Conservation (phyloP, 1,284 basidiomycete species). For the Jaminaea rosea region DNA sequence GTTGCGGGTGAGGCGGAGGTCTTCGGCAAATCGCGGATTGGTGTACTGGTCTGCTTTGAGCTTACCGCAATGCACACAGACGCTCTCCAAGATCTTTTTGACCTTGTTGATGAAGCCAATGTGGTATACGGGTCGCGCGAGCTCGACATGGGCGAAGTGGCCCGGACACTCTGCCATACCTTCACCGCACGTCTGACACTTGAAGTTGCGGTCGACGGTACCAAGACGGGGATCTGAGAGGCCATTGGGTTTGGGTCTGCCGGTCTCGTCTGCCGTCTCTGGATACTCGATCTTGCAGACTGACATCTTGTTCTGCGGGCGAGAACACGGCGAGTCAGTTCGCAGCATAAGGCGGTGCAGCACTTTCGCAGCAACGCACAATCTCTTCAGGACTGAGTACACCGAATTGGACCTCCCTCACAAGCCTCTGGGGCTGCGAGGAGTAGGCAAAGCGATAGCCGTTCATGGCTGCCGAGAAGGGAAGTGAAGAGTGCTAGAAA, state of each 20-base stretch:
- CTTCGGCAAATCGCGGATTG: constrained; percentile 38
- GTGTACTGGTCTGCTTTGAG: constrained; percentile 69
- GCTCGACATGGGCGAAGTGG: constrained; percentile 97
- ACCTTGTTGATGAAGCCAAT: constrained; percentile 97
- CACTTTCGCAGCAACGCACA: constrained; percentile 30
- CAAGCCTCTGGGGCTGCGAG: constrained; percentile 68
- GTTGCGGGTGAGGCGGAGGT: constrained; percentile 33
- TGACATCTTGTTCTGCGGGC: constrained; percentile 74
- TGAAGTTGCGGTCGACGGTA: constrained; percentile 96
- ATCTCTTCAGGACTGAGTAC: constrained; percentile 99
- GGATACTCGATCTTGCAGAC: constrained; percentile 97
- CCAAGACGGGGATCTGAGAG: constrained; percentile 97
- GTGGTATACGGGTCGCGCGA: constrained; percentile 90
- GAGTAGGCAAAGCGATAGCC: constrained; percentile 59
- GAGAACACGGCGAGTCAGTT: not conserved
- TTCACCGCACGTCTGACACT: constrained; percentile 96
- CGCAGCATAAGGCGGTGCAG: not conserved
- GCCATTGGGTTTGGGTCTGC: constrained; percentile 78
- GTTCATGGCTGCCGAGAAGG: not conserved
- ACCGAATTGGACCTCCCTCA: constrained; percentile 97
- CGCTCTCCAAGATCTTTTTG: constrained; percentile 98
- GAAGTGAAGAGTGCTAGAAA: no score
- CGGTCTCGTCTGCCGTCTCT: constrained; percentile 86
- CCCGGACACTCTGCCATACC: constrained; percentile 61
- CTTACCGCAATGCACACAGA: constrained; percentile 97